A percentile compares a stretch with the other conserved stretches of the same genome.
Conservation (phyloP, 1,284 basidiomycete species). For the Mycena citricolor region DNA sequence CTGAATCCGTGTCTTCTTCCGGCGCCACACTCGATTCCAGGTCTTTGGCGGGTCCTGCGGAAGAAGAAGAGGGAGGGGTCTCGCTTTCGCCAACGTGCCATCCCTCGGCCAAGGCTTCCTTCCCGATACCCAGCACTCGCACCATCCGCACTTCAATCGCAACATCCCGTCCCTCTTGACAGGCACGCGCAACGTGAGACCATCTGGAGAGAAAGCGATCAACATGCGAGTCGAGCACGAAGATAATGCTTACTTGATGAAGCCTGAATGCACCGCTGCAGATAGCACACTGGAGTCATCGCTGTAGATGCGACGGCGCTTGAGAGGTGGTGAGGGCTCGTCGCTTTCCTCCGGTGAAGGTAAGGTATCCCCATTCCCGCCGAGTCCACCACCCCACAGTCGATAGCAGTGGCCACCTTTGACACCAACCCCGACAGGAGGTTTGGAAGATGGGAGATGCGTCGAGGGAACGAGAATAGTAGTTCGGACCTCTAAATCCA, state of each 20-base stretch:
- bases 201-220: too few species aligned
- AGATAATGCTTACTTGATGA: too few species aligned
- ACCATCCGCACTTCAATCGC: slow-evolving; percentile 51
- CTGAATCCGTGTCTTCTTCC: slow-evolving; percentile 13
- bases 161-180: slow-evolving; percentile 53
- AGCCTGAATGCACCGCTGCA: slow-evolving; percentile 71
- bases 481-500: slow-evolving; percentile 54
- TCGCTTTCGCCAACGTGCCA: not conserved
- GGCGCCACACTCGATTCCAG: too few species aligned
- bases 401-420: too few species aligned
- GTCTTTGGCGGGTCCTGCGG: too few species aligned
- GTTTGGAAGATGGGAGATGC: slow-evolving; percentile 53
- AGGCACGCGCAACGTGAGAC: slow-evolving; percentile 52
- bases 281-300: slow-evolving; percentile 74
- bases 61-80: too few species aligned
- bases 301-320: slow-evolving; percentile 55
- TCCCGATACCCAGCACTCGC: slow-evolving; percentile 45
- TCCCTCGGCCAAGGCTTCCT: slow-evolving; percentile 20
- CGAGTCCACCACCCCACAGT: slow-evolving; percentile 69
- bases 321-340: slow-evolving; percentile 9
- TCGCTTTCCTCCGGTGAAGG: too few species aligned
- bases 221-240: too few species aligned
- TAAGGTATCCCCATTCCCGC: not conserved
- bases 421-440: too few species aligned
- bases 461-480: slow-evolving; percentile 60